Evolutionary conservation across 495 filamentous ascomycete genomes (phyloP).

Genomic region (Penicillium argentinense): DNA sequence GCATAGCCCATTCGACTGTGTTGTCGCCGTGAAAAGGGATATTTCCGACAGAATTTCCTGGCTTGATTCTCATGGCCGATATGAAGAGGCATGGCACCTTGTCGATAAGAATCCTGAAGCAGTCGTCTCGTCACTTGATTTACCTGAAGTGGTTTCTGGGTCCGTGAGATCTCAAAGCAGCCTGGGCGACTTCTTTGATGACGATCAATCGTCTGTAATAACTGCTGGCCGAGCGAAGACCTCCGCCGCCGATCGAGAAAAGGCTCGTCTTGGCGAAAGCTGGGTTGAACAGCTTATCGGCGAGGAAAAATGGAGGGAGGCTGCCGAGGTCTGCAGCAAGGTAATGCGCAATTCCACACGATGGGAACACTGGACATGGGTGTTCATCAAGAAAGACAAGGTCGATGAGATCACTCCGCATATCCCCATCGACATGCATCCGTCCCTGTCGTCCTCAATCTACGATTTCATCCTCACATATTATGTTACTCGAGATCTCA

Average conservation of each 20-base stretch:
- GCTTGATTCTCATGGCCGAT: slow-evolving; percentile 75
- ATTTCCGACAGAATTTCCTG: slow-evolving; percentile 80
- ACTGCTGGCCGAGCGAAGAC: slow-evolving; percentile 38
- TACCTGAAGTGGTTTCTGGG: slow-evolving; percentile 56
- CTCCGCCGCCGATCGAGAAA: slow-evolving; percentile 80
- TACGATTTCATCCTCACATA: slow-evolving; percentile 86
- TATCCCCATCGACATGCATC: slow-evolving; percentile 75
- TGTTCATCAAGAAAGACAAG: slow-evolving; percentile 78
- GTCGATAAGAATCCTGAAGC: slow-evolving; percentile 75
- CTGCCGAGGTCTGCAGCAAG: slow-evolving; percentile 74
- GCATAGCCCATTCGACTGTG: slow-evolving; percentile 92
- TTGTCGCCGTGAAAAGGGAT: slow-evolving; percentile 82
- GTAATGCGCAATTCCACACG: slow-evolving; percentile 73
- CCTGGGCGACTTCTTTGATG: slow-evolving; percentile 74
- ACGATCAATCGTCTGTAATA: slow-evolving; percentile 66
- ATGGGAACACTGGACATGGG: slow-evolving; percentile 96
- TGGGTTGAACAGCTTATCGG: slow-evolving; percentile 86
- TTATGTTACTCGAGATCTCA: slow-evolving; percentile 72
- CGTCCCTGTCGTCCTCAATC: slow-evolving; percentile 74
- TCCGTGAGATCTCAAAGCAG: slow-evolving; percentile 54
- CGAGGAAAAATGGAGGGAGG: slow-evolving; percentile 69
- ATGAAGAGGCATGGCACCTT: slow-evolving; percentile 84
- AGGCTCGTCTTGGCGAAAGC: slow-evolving; percentile 84
- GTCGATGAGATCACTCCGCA: slow-evolving; percentile 85
- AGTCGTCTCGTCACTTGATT: slow-evolving; percentile 30